These are phyloP conservation scores for Apostasia shenzhenica DNA, from an alignment of 106 monocot genomes.

Conservation along the genomic window DNA sequence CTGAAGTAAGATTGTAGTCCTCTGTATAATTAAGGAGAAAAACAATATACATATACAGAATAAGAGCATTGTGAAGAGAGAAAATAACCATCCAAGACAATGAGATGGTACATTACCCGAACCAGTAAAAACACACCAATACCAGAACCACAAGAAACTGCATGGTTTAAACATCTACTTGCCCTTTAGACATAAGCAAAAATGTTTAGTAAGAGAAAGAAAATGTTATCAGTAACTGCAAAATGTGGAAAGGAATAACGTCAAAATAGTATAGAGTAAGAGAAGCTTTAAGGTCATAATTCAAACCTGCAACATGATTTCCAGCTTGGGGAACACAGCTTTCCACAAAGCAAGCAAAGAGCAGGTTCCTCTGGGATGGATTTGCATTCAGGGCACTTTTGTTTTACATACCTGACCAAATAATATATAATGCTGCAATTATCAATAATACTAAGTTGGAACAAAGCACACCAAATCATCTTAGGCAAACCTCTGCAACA, in stretches of 20 bases:
- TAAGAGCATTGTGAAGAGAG: not conserved
- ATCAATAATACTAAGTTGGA: not conserved
- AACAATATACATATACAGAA: conserved; percentile 3
- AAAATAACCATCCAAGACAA: not conserved
- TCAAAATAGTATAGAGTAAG: not conserved
- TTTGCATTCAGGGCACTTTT: conserved; percentile 51
- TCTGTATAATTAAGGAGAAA: conserved; percentile 35
- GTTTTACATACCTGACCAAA: conserved; percentile 59
- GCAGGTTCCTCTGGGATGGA: conserved; percentile 62
- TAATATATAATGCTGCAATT: not conserved
- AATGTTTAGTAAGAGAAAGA: no score
- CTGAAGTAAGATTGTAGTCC: conserved; percentile 75
- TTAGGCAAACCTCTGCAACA: conserved; percentile 61
- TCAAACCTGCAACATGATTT: conserved; percentile 73
- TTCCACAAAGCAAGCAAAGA: conserved; percentile 86
- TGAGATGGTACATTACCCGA: conserved; percentile 30
- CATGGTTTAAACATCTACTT: conserved; percentile 72
- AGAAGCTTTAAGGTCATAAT: not conserved
- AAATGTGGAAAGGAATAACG: not conserved
- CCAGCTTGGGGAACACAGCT: conserved; percentile 60
- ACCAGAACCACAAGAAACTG: conserved; percentile 73
- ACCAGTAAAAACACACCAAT: conserved; percentile 83
- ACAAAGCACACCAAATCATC: not conserved
- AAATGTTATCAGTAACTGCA: no score
- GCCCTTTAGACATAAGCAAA: conserved; percentile 25